Base-by-base conservation (phyloP, 78 protist species). In the Dictyostelium citrinum region DNA sequence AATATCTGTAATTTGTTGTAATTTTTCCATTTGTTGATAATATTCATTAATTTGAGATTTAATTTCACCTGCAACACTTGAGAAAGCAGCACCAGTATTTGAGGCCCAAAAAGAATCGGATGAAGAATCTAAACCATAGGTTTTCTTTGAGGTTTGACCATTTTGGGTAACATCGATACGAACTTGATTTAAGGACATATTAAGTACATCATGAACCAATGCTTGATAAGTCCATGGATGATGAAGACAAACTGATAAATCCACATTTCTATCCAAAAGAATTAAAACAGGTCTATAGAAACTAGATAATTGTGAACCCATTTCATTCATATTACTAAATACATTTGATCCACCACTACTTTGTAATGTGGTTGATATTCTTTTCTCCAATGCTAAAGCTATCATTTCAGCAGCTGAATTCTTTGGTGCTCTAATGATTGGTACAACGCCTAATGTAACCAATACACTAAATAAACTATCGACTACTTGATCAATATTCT, bases 211-310 rank as follows among this genome's bases (percentile, higher is more conserved):
- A 75, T 97, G 97, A 16, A 94, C 79, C 27, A 98, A 90, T 46
- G 98, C 95, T 46, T 93, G 95, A 81, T 98, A 98, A 8, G 97
- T 93, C 98, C 98, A 98, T 16, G 98, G 80, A 84, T 98, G 99
- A 60, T 96, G 98, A 39, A 98, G 84, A 80, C 95, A 67, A 16
- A 94, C 96, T n/a, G 91, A 51, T 33, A 98, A 37, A 81, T 98
- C 99, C 1, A 90, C 55, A 27, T 74, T 76, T 24, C 99, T 91
- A 61, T 98, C 99, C 10, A 93, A 12, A 3, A 98, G 27, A 29
- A 98, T 33, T 17, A 98, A 85, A 9, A 97, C 96, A 1, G 97
- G 90, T 29, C 91, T 14, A 39, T 55, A 83, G 71, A 71, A 81
- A 29, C 45, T 27, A 12, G 90, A 71, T n/a, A 92, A 24, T 46